Evolutionary conservation across 768 basidiomycete species (phyloP), one percentile per base, ranked within the genome.

Genomic region (Tricholomella constricta): DNA sequence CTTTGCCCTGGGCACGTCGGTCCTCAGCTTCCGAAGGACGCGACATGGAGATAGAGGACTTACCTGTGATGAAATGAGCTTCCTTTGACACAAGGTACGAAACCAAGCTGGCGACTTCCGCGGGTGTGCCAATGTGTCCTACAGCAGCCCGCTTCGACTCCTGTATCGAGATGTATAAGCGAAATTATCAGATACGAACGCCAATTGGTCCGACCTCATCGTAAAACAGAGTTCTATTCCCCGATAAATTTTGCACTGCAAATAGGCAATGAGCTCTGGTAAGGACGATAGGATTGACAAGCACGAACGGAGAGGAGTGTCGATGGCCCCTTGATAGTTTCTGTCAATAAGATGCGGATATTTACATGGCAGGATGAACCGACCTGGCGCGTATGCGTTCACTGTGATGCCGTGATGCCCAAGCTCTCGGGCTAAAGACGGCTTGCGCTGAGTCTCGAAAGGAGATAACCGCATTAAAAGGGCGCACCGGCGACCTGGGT

Each of bases 321-420:
- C 32, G 32, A 46, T 56, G n/a, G 44, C 26, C 2, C 54, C 54
- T 56, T 27, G 12, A 22, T 2, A 27, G 9, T 8, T 2, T 50
- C 12, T 20, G 37, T 22, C 15, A 45, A 17, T 27, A 15, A 34
- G 7, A 32, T 12, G 10, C 23, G 1, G 29, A 42, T 4, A 12
- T 8, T 10, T 10, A 38, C 17, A 10, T 15, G 17, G 17, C 0
- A 22, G n/a, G 29, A 32, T 11, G 26, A 1, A 35, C 19, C 1
- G 15, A 48, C 66, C 67, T 26, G 69, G 70, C 3, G 62, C 60
- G 47, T 70, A 70, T 1, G 68, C 55, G 45, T 71, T 71, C 6
- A 69, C 68, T 6, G 66, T 68, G 17, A 71, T 71, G 0, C 62
- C 62, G 48, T 67, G 56, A 19, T 43, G 54, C 19, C 63, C 65